These are phyloP conservation scores for Botrytis squamosa DNA, from an alignment of 2,329 filamentous ascomycete species.

Conservation along the genomic window DNA sequence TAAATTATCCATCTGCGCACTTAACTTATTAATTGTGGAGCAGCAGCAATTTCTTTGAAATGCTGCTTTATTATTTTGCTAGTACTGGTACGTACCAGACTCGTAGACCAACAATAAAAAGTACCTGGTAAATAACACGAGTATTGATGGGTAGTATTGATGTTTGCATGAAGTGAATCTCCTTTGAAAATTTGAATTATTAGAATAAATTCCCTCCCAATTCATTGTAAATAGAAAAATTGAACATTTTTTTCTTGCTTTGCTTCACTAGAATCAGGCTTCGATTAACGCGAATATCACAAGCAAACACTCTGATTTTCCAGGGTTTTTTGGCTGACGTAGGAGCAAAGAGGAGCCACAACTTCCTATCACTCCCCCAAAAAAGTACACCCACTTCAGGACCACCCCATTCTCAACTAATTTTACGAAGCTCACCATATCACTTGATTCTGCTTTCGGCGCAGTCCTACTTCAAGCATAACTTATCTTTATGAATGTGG, in stretches of 20 bases:
- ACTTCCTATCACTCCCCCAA: constrained; percentile 6
- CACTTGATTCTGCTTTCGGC: background rate
- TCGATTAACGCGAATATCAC: constrained; percentile 9
- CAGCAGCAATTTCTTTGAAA: background rate
- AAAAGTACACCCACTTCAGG: constrained; percentile 6
- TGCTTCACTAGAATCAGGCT: background rate
- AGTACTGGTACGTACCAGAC: too few species aligned
- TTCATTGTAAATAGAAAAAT: background rate
- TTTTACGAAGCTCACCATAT: background rate
- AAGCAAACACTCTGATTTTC: constrained; percentile 16
- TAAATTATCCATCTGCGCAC: background rate
- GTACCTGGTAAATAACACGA: background rate
- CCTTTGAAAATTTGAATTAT: background rate
- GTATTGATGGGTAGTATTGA: background rate
- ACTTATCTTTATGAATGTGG: background rate
- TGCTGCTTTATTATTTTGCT: background rate
- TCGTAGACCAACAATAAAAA: background rate
- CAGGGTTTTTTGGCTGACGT: constrained; percentile 21
- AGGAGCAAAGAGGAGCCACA: constrained; percentile 15
- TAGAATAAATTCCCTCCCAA: background rate
- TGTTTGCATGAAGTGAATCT: background rate
- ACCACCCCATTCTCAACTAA: constrained; percentile 6
- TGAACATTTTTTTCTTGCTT: too few species aligned
- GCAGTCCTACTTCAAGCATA: too few species aligned
- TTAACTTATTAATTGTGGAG: background rate